These are phyloP conservation scores for Aspergillus melleus DNA, from an alignment of 2,329 filamentous ascomycete genomes.

Conservation along the genomic window DNA sequence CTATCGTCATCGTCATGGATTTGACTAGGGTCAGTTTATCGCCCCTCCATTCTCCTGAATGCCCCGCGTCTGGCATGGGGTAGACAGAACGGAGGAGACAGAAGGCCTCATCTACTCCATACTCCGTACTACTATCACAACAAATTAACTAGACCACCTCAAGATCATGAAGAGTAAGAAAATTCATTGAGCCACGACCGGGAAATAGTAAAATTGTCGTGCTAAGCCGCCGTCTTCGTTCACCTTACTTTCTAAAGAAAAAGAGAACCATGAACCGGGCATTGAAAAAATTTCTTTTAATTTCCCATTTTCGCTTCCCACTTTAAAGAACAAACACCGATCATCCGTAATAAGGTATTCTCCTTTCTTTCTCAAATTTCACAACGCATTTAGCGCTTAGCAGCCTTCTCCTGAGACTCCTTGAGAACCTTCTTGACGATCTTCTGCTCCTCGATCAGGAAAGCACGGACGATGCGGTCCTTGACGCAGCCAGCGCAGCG, in stretches of 20 bases:
- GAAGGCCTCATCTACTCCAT: too few species aligned
- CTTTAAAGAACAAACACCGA: slow-evolving; percentile 34
- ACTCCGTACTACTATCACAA: too few species aligned
- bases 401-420: slow-evolving; percentile 78
- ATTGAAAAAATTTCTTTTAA: neutral
- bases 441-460: slow-evolving; percentile 99
- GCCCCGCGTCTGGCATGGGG: neutral
- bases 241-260: slow-evolving; percentile 12
- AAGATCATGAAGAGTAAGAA: slow-evolving; percentile 27
- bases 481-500: slow-evolving; percentile 98
- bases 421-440: slow-evolving; percentile 99
- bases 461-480: slow-evolving; percentile 95
- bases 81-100: too few species aligned
- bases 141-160: neutral
- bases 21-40: too few species aligned
- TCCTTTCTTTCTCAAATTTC: slow-evolving; percentile 5
- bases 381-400: slow-evolving; percentile 43
- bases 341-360: slow-evolving; percentile 36
- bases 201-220: slow-evolving; percentile 14
- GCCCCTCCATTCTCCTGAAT: neutral
- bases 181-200: slow-evolving; percentile 37
- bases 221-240: slow-evolving; percentile 30
- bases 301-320: slow-evolving; percentile 36
- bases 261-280: slow-evolving; percentile 9
- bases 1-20: neutral